A percentile compares a stretch with the other conserved stretches of the same genome.
phyloP scores from a whole-genome alignment of 2,329 filamentous ascomycete genomes.

The Epichloe aotearoae region DNA sequence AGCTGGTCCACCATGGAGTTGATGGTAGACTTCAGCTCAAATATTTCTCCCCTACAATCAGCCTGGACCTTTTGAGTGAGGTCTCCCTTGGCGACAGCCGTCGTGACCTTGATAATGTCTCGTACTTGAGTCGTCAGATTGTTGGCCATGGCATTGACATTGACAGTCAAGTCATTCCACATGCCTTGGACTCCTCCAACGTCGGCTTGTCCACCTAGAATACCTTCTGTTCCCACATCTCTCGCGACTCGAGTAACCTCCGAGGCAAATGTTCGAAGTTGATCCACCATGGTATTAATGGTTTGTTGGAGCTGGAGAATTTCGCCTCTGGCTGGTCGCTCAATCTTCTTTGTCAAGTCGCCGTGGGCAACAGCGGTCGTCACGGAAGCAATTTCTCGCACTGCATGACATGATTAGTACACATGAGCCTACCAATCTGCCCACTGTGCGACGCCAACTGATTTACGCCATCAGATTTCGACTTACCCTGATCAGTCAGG shows the following conservation, averaged over 20 bases:
- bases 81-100: constrained; percentile 67
- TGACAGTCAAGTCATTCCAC: constrained; percentile 79
- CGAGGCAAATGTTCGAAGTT: constrained; percentile 69
- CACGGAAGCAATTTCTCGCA: constrained; percentile 74
- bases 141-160: constrained; percentile 80
- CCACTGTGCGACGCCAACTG: neutral
- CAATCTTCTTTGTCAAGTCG: constrained; percentile 74
- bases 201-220: constrained; percentile 69
- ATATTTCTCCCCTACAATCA: constrained; percentile 82
- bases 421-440: neutral
- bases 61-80: constrained; percentile 94
- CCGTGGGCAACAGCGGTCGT: constrained; percentile 74
- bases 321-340: constrained; percentile 67
- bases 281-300: constrained; percentile 83
- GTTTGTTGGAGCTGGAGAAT: constrained; percentile 75
- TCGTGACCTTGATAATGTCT: constrained; percentile 79
- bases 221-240: constrained; percentile 75
- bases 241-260: constrained; percentile 73
- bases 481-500: constrained; percentile 56
- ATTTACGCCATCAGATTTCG: neutral
- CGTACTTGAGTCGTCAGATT: constrained; percentile 81
- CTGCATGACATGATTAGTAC: constrained; percentile 22
- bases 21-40: constrained; percentile 92
- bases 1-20: constrained; percentile 99
- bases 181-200: constrained; percentile 77